A percentile compares a stretch with the other conserved stretches of the same genome.
phyloP scores from a whole-genome alignment of 2,329 filamentous ascomycete genomes.

The Colletotrichum sansevieriae region DNA sequence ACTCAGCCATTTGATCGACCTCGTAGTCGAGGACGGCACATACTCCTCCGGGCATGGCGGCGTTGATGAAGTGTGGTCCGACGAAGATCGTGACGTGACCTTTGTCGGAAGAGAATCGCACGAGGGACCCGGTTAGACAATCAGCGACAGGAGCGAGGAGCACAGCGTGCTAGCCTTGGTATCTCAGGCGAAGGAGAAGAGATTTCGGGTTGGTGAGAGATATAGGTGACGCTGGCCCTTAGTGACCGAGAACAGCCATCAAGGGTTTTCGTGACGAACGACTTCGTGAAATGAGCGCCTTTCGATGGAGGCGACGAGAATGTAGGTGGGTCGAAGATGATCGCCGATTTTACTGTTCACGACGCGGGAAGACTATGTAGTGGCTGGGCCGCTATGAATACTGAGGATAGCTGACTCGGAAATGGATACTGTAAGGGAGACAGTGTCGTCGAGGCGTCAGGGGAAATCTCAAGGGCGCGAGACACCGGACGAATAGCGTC shows the following conservation, averaged over 20 bases:
- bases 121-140: slow-evolving; percentile 27
- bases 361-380: slow-evolving; percentile 1
- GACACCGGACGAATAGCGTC: slow-evolving; percentile 36
- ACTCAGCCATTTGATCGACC: slow-evolving; percentile 95
- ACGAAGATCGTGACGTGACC: slow-evolving; percentile 56
- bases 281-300: slow-evolving; percentile 18
- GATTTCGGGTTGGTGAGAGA: slow-evolving; percentile 18
- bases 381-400: slow-evolving; percentile 5
- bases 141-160: not conserved
- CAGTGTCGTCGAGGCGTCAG: slow-evolving; percentile 20
- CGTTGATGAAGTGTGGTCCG: slow-evolving; percentile 48
- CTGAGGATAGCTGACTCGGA: slow-evolving; percentile 25
- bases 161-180: slow-evolving; percentile 11
- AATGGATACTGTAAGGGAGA: slow-evolving; percentile 21
- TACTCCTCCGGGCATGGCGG: slow-evolving; percentile 82
- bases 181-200: slow-evolving; percentile 15
- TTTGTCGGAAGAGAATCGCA: slow-evolving; percentile 50
- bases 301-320: not conserved
- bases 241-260: slow-evolving; percentile 38
- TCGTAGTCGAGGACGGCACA: slow-evolving; percentile 96
- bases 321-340: slow-evolving; percentile 1
- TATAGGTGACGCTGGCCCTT: slow-evolving; percentile 23
- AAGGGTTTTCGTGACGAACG: slow-evolving; percentile 23
- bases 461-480: slow-evolving; percentile 16
- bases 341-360: not conserved